These are phyloP conservation scores for Pichia sp. DNA, from an alignment of 1,139 yeast species.

Conservation along the genomic window DNA sequence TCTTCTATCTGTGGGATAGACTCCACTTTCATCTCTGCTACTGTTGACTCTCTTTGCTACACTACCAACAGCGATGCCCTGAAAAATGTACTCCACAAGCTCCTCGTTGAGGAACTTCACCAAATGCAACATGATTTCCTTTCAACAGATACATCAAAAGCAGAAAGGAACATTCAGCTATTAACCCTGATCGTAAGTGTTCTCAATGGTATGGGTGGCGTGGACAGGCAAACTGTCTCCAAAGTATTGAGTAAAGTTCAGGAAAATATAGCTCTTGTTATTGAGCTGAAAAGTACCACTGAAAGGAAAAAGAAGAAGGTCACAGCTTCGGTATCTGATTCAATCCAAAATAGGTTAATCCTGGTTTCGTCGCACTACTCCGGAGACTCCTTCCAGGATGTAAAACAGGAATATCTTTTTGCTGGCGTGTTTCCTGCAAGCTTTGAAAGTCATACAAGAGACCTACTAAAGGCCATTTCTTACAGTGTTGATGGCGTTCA, in stretches of 20 bases:
- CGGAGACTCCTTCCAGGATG: constrained; percentile 7
- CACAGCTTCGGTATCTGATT: constrained; percentile 2
- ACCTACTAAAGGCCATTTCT: constrained; percentile 10
- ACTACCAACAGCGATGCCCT: constrained; percentile 10
- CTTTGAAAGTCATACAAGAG: constrained; percentile 13
- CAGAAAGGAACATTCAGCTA: constrained; percentile 3
- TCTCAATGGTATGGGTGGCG: constrained; percentile 3
- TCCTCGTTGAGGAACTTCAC: constrained; percentile 25
- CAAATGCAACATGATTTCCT: constrained; percentile 23
- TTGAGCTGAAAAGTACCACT: constrained; percentile 6
- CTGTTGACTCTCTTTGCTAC: constrained; percentile 13
- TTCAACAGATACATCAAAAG: constrained; percentile 17
- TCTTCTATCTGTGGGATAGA: constrained; percentile 18
- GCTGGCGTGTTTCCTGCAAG: constrained; percentile 15
- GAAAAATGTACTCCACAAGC: constrained; percentile 1
- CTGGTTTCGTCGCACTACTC: constrained; percentile 14
- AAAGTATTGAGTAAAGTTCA: constrained; percentile 1
- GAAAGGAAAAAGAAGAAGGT: constrained; percentile 14
- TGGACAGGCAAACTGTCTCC: constrained; percentile 1
- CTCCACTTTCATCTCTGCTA: constrained; percentile 3
- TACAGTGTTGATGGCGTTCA: not conserved
- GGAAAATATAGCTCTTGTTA: constrained; percentile 4
- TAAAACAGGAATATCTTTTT: constrained; percentile 16
- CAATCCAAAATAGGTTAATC: constrained; percentile 14
- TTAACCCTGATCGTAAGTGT: constrained; percentile 7